Evolutionary conservation across 352 stramenopile genomes (phyloP).

Genomic region (Pythium chondricola): DNA sequence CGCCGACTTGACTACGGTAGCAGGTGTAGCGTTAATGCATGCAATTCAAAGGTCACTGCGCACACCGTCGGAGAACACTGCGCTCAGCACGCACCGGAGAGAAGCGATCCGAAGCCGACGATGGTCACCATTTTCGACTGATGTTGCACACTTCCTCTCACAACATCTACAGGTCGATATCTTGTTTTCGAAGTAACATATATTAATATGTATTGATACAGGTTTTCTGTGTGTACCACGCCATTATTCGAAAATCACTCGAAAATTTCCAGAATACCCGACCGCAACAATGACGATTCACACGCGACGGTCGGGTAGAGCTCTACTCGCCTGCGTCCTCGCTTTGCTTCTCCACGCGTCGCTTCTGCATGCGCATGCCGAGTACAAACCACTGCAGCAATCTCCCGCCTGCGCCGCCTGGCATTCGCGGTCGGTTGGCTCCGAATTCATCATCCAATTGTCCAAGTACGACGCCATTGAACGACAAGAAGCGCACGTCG

Average conservation of each 20-base stretch:
- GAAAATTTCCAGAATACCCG: too few species aligned
- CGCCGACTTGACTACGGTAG: slow-evolving; percentile 51
- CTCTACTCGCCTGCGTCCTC: too few species aligned
- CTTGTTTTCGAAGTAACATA: too few species aligned
- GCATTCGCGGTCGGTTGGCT: not conserved
- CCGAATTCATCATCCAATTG: slow-evolving; percentile 18
- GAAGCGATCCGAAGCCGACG: slow-evolving; percentile 89
- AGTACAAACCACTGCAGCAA: too few species aligned
- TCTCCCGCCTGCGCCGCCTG: slow-evolving; percentile 12
- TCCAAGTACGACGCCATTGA: slow-evolving; percentile 11
- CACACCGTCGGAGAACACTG: too few species aligned
- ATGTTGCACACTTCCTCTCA: not conserved
- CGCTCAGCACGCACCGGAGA: slow-evolving; percentile 72
- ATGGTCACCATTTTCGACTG: slow-evolving; percentile 55
- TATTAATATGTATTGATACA: too few species aligned
- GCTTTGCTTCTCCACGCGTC: too few species aligned
- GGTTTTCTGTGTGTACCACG: too few species aligned
- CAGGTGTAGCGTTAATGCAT: not conserved
- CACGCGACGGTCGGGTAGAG: too few species aligned
- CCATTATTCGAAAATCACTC: too few species aligned
- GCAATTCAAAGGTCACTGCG: not conserved
- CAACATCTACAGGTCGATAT: not conserved
- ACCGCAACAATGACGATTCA: too few species aligned
- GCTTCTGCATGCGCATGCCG: too few species aligned
- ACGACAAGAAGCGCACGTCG: slow-evolving; percentile 8